Base-by-base conservation (phyloP, 2,329 filamentous ascomycete species). In the Talaromyces funiculosus region DNA sequence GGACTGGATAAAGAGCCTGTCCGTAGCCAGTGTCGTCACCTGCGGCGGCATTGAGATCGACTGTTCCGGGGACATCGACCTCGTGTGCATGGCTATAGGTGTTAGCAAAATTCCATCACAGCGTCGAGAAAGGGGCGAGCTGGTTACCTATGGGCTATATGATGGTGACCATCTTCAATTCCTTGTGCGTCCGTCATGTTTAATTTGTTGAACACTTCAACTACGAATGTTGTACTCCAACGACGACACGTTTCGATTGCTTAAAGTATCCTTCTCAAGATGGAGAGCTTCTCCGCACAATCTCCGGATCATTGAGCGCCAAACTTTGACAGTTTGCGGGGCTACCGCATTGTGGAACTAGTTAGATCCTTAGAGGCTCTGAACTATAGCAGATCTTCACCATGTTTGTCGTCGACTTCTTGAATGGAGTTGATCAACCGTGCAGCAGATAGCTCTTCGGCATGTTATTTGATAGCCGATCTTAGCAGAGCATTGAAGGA, bases 1-100 rank as follows among this genome's bases (percentile, higher is more conserved):
- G 84, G 0, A 86, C 83, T 1, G 84, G 84, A 64, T 81, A 86
- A 3, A 86, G 75, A 2, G 84, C 84, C 68, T 86, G 83, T 22
- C 84, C 84, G 61, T 83, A 83, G 0, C 75, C 82, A 0, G 82
- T 83, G 64, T 85, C 83, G 65, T 85, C 83, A 49, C 82, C 83
- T 72, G 85, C 83, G 76, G 64, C 69, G 10, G 76, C 78, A 58
- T 76, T 72, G 16, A 85, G 72, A 66, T 85, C 80, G 43, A 85
- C 82, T 0, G 83, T 85, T 3, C 82, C 83, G 0, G 82, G 82
- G 31, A 85, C 76, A 35, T 79, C 80, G 64, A 79, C 81, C 69
- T 84, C 82, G 62, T 80, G 81, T 4, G 82, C 82, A 71, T 84
- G 82, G 67, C 82, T 84, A 55, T 22, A 29, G 29, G 10, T 14